Conservation (phyloP, 345 rosid genomes). For the Geranium brycei region DNA sequence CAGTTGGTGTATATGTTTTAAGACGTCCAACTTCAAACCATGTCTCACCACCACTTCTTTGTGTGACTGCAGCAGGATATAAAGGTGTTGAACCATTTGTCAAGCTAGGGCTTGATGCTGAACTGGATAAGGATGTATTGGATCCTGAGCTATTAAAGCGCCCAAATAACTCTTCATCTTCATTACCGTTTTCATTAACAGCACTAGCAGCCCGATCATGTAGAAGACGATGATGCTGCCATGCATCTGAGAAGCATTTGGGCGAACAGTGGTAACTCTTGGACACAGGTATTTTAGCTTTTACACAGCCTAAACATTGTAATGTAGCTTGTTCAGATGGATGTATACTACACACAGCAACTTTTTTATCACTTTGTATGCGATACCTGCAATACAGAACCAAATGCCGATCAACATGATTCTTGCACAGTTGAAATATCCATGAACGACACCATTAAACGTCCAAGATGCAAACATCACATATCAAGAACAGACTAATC, state of each 20-base stretch:
- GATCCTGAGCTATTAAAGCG: slow-evolving; percentile 74
- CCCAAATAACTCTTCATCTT: slow-evolving; percentile 61
- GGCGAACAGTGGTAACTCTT: slow-evolving; percentile 93
- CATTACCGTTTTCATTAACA: slow-evolving; percentile 36
- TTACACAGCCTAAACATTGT: slow-evolving; percentile 83
- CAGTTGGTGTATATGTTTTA: slow-evolving; percentile 38
- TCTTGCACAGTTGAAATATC: no score
- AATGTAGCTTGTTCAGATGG: slow-evolving; percentile 79
- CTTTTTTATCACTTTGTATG: slow-evolving; percentile 30
- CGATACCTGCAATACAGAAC: slow-evolving; percentile 56
- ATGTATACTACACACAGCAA: slow-evolving; percentile 77
- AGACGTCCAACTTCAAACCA: slow-evolving; percentile 42
- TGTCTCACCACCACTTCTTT: slow-evolving; percentile 40
- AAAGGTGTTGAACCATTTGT: slow-evolving; percentile 62
- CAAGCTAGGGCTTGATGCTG: slow-evolving; percentile 51
- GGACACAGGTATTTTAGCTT: slow-evolving; percentile 65
- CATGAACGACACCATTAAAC: no score
- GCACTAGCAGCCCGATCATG: slow-evolving; percentile 44
- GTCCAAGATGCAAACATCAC: no score
- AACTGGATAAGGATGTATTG: slow-evolving; percentile 43
- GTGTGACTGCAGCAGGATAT: slow-evolving; percentile 59
- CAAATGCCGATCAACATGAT: not conserved
- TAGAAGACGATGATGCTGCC: slow-evolving; percentile 56
- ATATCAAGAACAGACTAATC: not conserved
- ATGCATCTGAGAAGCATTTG: slow-evolving; percentile 86